Conservation (phyloP, 2,329 filamentous ascomycete genomes). For the Verticillium tricorpus region DNA sequence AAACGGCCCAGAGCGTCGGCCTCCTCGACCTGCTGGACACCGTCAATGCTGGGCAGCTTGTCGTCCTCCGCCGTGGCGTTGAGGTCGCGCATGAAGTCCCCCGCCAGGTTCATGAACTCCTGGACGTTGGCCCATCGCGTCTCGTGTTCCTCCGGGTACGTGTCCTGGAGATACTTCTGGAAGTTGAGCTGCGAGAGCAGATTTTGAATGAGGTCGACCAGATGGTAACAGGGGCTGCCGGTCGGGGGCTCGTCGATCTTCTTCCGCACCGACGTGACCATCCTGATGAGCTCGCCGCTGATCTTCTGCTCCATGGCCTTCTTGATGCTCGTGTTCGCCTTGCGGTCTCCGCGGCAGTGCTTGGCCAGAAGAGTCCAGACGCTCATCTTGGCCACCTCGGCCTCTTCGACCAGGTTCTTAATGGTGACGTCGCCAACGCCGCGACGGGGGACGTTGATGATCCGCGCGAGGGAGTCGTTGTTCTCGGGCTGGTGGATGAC, state of each 20-base stretch:
- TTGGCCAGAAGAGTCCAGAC: conserved; percentile 69
- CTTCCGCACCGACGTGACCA: conserved; percentile 26
- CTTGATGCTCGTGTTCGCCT: conserved; percentile 43
- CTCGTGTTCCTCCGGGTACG: conserved; percentile 71
- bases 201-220: conserved; percentile 47
- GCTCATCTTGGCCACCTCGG: conserved; percentile 62
- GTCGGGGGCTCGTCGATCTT: conserved; percentile 22
- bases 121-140: conserved; percentile 83
- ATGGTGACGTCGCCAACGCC: conserved; percentile 78
- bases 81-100: conserved; percentile 57
- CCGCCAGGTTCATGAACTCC: conserved; percentile 77
- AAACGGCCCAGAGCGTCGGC: conserved; percentile 66
- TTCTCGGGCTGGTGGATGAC: conserved; percentile 81
- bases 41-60: conserved; percentile 62
- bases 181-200: conserved; percentile 65
- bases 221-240: conserved; percentile 24
- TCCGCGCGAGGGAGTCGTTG: conserved; percentile 77
- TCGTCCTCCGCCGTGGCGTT: conserved; percentile 42
- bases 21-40: conserved; percentile 64
- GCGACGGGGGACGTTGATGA: conserved; percentile 80
- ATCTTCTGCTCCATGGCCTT: conserved; percentile 49
- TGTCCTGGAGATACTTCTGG: conserved; percentile 66
- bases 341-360: conserved; percentile 46
- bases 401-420: conserved; percentile 69
- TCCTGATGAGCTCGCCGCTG: conserved; percentile 42